Base-by-base conservation (phyloP, 164 flowering plant species). In the Vitis riparia region DNA sequence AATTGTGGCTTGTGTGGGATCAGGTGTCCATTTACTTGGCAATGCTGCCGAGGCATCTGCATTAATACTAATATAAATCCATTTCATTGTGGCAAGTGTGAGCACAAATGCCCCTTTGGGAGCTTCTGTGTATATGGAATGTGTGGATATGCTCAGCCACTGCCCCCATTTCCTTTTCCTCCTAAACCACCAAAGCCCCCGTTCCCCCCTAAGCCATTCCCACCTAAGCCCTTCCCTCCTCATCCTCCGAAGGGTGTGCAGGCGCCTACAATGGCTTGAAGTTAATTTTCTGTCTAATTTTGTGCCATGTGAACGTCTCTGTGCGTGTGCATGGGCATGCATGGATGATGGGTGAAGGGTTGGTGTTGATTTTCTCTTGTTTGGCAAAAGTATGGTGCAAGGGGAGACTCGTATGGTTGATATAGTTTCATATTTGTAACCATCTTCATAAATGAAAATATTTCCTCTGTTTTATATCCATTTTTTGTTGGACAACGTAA, bases 11-110 rank as follows among this genome's bases (percentile, higher is more conserved):
- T 82, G 13, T 91, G 98, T 63, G 84, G 86, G 3, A 68, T 79
- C 1, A 70, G 85, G 62, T 93, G 98, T 69, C 91, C 80, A 0
- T 89, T 85, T 68, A 68, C 83, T 5, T 80, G 88, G 88, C 85
- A 84, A 63, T 93, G 98, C 58, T 93, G 98, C 55, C 52, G 66
- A 5, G 93, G 95, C 1, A 8, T 79, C 5, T 93, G 98, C 75
- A 63, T 77, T 0, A 63, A 91, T 48, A 75, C 75, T 0, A 87
- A 82, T 23, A 13, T 68, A 0, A 82, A 75, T 64, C 91, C 83
- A 0, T 86, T 83, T 32, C 79, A 93, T 59, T 91, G 97, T 73
- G 97, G 98, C 1, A 71, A 49, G 2, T 93, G 95, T 68, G 64
- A 51, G 12, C 63, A 80, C 17, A 76, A 63, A 55, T 93, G 98